phyloP scores from a whole-genome alignment of 352 stramenopile genomes.

The Globisporangium perplexum region DNA sequence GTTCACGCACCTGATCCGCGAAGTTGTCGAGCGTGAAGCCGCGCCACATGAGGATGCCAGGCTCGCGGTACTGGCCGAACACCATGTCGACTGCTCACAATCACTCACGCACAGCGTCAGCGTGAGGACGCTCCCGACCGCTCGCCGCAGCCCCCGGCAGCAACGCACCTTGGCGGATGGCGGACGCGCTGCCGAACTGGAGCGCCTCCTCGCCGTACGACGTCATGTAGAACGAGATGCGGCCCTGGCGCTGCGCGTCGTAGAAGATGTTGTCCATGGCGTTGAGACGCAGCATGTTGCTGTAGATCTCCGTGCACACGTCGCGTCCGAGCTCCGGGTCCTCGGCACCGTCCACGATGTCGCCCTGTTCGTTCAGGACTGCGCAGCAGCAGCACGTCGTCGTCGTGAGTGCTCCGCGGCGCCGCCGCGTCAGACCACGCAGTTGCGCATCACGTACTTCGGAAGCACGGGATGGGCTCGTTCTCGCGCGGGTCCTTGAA shows the following conservation, averaged over 20 bases:
- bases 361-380: slow-evolving; percentile 85
- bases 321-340: slow-evolving; percentile 78
- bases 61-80: slow-evolving; percentile 98
- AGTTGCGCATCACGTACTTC: slow-evolving; percentile 64
- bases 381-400: slow-evolving; percentile 1
- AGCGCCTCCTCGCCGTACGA: slow-evolving; percentile 94
- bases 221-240: slow-evolving; percentile 98
- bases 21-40: slow-evolving; percentile 97
- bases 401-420: background rate
- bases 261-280: slow-evolving; percentile 98
- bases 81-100: slow-evolving; percentile 87
- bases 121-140: too few relatives aligned
- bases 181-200: slow-evolving; percentile 93
- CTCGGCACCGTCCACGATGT: slow-evolving; percentile 59
- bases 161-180: slow-evolving; percentile 50
- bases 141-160: too few relatives aligned
- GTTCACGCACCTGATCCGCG: slow-evolving; percentile 82
- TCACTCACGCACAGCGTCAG: too few relatives aligned
- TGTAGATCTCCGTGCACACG: slow-evolving; percentile 84
- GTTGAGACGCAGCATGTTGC: slow-evolving; percentile 77
- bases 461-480: slow-evolving; percentile 85
- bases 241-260: slow-evolving; percentile 95
- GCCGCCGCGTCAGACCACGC: background rate
- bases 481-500: slow-evolving; percentile 86
- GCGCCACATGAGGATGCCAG: slow-evolving; percentile 97